Base-by-base conservation (phyloP, 495 filamentous ascomycete genomes). In the Chaetomium cochliodes region DNA sequence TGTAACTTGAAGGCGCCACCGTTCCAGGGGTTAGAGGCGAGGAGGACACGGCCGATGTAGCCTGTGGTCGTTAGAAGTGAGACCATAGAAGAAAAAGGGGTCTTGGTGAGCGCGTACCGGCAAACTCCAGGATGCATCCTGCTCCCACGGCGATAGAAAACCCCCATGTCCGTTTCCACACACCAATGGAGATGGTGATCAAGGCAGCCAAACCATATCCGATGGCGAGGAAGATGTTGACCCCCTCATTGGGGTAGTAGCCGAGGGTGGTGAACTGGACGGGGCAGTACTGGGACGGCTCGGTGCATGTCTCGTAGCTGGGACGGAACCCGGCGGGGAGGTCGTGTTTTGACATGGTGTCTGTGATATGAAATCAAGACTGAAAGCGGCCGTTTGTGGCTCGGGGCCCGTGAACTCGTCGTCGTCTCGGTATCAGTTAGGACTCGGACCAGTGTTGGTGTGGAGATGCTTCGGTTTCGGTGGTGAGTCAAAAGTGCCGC, bases 101-200 rank as follows among this genome's bases (percentile, higher is more conserved):
- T 23, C 13, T 2, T 25, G 23, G 20, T 44, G n/a, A 25, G 39
- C 12, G 5, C 75, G 7, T 47, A 79, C 77, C 78, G 25, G 71
- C 75, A 54, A 69, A 72, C 65, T 76, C 73, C 22, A 75, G 68
- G 39, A 75, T 60, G 59, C 82, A 79, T 20, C 86, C 87, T 1
- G 79, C 66, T 0, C 75, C 72, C 5, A 88, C 67, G 2, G 82
- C 84, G 7, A 78, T 68, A 68, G 83, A 80, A 67, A 84, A 86
- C 3, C 83, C 85, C 84, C 85, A 89, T n/a, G 87, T 85, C 64
- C 78, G 78, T 69, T 83, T 88, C 76, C 81, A 84, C n/a, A 87
- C 59, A 13, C 87, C 86, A 28, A 82, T 70, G 2, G 66, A 75
- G 16, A 86, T 23, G 16, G 87, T 81, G 23, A 73, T 33, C 8